Base-by-base conservation (phyloP, 345 rosid species). In the Eutrema yunnanense region DNA sequence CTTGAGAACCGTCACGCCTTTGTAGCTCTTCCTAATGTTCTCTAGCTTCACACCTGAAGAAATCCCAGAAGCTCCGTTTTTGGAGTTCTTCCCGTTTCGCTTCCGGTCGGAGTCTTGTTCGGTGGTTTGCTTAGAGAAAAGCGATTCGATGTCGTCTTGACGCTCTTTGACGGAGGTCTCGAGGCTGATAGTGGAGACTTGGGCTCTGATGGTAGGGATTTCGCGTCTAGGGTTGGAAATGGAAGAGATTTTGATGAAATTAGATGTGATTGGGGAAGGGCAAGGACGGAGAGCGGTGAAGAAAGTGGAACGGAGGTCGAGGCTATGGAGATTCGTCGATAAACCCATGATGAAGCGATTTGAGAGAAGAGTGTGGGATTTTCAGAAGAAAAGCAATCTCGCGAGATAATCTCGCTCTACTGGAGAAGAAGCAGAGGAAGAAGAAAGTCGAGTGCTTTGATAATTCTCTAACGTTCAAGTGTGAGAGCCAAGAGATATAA, bases 11-110 rank as follows among this genome's bases (percentile, higher is more conserved):
- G 97, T 86, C 2, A 85, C 92, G 2, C 97, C 97, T 69, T 94
- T 87, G 46, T 87, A 94, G 60, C 78, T 86, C 82, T 94, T 90
- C 77, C 87, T 83, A 22, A 94, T 82, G 67, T 84, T 91, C 67
- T 94, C 97, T 2, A 94, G 86, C 87, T 85, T 94, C 3, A 86
- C 86, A 12, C 98, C 98, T 0, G 98, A 94, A 0, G 98, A 85
- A 32, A 94, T 65, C n/a, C 87, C 79, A 26, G 98, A 93, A 37
- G 96, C 92, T 0, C 96, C 96, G 0, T 44, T 37, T 50, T 70
- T 77, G 1, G 88, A 81, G 4, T 68, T 78, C 67, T 67, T 86
- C 4, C 75, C 84, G 26, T 54, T 29, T 11, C 84, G 81, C 19
- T 74, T 85, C 29, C 63, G 75, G 51, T 72, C 79, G 67, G 77